These are phyloP conservation scores for Aphanoascus verrucosus DNA, from an alignment of 2,329 filamentous ascomycete species.

Conservation along the genomic window DNA sequence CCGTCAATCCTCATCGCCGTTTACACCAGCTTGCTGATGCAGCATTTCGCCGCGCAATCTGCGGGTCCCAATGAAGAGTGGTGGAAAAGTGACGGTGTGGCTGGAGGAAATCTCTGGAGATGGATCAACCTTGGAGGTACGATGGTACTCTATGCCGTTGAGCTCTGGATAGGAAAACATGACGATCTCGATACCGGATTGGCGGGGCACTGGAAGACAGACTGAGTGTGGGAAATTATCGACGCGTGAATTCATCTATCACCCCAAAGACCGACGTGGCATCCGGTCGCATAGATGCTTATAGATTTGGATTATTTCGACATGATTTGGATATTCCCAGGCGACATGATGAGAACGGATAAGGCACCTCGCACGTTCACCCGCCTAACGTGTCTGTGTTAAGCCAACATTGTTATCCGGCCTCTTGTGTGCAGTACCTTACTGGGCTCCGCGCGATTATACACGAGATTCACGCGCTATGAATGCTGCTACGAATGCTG, in stretches of 20 bases:
- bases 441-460: background rate
- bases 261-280: background rate
- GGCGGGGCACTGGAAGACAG: constrained; percentile 83
- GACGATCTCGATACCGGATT: constrained; percentile 60
- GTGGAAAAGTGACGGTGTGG: constrained; percentile 78
- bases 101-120: constrained; percentile 76
- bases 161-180: constrained; percentile 69
- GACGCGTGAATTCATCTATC: background rate
- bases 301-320: constrained; percentile 2
- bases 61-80: constrained; percentile 57
- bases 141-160: constrained; percentile 80
- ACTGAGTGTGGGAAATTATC: constrained; percentile 45
- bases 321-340: background rate
- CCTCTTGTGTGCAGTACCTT: background rate
- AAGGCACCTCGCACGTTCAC: background rate
- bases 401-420: background rate
- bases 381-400: background rate
- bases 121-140: constrained; percentile 89
- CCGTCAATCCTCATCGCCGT: constrained; percentile 90
- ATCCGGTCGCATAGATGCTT: background rate
- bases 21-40: constrained; percentile 88
- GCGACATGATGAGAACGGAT: background rate
- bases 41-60: constrained; percentile 70
- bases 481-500: background rate
- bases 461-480: background rate